Base-by-base conservation (phyloP, 106 monocot species). In the Phalaenopsis aphrodite region DNA sequence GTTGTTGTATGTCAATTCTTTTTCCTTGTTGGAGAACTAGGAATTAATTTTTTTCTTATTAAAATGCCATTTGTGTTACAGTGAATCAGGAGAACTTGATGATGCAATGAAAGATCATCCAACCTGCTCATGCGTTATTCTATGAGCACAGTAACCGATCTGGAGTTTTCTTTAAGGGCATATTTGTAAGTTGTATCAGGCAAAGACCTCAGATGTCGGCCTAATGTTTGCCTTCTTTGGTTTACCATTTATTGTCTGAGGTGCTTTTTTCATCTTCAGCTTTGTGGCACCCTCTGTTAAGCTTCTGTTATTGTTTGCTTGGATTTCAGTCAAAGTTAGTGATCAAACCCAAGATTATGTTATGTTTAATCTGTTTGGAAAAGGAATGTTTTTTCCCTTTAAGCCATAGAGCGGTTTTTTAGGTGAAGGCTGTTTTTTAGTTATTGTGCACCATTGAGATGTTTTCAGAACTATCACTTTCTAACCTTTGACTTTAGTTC, bases 71-170 rank as follows among this genome's bases (percentile, higher is more conserved):
- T 74, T 74, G 38, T 45, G n/a, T 8, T 74, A n/a, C 74, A 74
- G 74, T 74, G 74, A 74, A 74, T 45, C 74, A 43, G 74, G 43
- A 19, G 74, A 74, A 74, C 15, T 74, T 42, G 74, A 43, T 74
- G 74, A 74, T 42, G 74, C 39, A 37, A 42, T 74, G 9, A 18
- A 42, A 2, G 74, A 43, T 9, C 45, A 74, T 74, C 74, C 74
- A 18, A 45, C 74, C 42, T 74, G 74, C n/a, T 14, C 42, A 6
- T 74, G 74, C 45, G 43, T 45, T 74, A 74, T 74, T 74, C 41
- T 74, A 45, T 74, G 42, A 74, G 4, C 11, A 39, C 39, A 21
- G 23, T 39, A 38, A 39, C 10, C 39, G 1, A 38, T 39, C 38
- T 39, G 5, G 38, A 69, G 69, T 69, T 39, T 69, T 69, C 69